Percentiles rank a stretch among this genome's conserved stretches.
Evolutionary conservation across 306 rosid species (phyloP).

Genomic region (Alnus glutinosa): DNA sequence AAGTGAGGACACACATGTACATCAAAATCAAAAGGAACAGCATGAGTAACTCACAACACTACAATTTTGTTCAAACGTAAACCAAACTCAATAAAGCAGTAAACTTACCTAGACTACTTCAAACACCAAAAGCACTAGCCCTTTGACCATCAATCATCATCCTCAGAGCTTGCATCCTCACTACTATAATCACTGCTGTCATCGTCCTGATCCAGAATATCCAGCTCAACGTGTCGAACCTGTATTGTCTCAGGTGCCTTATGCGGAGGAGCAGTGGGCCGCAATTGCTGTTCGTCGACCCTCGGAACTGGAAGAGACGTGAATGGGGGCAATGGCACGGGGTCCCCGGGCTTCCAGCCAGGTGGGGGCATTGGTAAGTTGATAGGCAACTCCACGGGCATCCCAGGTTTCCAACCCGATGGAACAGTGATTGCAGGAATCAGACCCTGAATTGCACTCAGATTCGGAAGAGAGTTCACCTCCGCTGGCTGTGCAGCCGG

Average conservation of each 20-base stretch:
- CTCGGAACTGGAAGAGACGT: slow-evolving; percentile 59
- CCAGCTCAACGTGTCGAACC: slow-evolving; percentile 85
- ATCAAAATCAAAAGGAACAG: not conserved
- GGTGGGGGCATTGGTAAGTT: slow-evolving; percentile 85
- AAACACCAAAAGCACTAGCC: slow-evolving; percentile 13
- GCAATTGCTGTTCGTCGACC: slow-evolving; percentile 59
- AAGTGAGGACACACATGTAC: not conserved
- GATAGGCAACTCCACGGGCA: slow-evolving; percentile 81
- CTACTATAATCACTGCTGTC: slow-evolving; percentile 90
- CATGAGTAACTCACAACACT: not conserved
- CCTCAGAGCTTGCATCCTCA: slow-evolving; percentile 81
- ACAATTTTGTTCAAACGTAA: not conserved
- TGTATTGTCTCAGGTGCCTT: slow-evolving; percentile 76
- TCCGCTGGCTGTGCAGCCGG: slow-evolving; percentile 42
- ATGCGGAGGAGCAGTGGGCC: slow-evolving; percentile 53
- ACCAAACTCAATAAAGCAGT: slow-evolving; percentile 3
- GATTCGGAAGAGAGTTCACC: slow-evolving; percentile 50
- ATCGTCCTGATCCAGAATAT: slow-evolving; percentile 75
- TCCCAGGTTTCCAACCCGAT: slow-evolving; percentile 95
- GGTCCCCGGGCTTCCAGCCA: slow-evolving; percentile 97
- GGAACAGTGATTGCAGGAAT: slow-evolving; percentile 79
- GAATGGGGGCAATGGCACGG: slow-evolving; percentile 77
- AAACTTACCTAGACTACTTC: slow-evolving; percentile 21
- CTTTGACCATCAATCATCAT: slow-evolving; percentile 53
- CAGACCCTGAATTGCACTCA: slow-evolving; percentile 63